These are phyloP conservation scores for Triticum dicoccoides DNA, from an alignment of 176 grass and related monocot species.

Conservation along the genomic window DNA sequence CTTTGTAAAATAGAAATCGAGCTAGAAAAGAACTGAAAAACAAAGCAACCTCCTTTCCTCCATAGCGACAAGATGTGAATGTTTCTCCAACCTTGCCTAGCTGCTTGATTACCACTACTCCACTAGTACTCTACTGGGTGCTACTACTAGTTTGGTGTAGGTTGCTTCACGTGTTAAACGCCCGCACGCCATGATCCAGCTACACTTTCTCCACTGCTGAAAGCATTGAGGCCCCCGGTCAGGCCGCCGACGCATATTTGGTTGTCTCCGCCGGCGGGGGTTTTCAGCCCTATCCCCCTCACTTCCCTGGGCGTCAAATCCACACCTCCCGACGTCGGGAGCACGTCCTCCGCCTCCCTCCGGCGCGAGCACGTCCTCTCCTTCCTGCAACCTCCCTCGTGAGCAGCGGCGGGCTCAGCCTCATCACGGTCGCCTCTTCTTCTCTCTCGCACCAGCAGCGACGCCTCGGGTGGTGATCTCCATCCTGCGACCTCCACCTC, in stretches of 20 bases:
- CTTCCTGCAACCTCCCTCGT: neutral
- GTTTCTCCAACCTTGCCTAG: constrained; percentile 12
- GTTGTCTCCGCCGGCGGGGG: too few relatives aligned
- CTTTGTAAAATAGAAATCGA: neutral
- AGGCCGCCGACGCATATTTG: too few relatives aligned
- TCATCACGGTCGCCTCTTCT: neutral
- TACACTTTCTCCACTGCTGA: constrained; percentile 22
- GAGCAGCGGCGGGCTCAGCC: neutral
- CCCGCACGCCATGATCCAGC: constrained; percentile 13
- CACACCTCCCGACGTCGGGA: too few relatives aligned
- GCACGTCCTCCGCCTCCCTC: neutral
- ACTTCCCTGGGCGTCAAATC: too few relatives aligned
- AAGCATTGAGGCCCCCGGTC: neutral
- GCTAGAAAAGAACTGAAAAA: neutral
- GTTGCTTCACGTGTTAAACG: constrained; percentile 39
- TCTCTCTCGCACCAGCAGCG: neutral
- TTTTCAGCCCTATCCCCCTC: too few relatives aligned
- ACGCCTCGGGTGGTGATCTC: neutral
- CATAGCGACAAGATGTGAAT: constrained; percentile 9
- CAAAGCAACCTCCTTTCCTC: neutral
- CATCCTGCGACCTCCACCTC: neutral
- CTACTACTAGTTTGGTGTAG: neutral
- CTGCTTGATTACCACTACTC: neutral
- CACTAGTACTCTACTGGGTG: neutral
- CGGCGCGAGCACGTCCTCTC: neutral